Base-by-base conservation (phyloP, 768 basidiomycete genomes). In the Lactifluus pinguis region DNA sequence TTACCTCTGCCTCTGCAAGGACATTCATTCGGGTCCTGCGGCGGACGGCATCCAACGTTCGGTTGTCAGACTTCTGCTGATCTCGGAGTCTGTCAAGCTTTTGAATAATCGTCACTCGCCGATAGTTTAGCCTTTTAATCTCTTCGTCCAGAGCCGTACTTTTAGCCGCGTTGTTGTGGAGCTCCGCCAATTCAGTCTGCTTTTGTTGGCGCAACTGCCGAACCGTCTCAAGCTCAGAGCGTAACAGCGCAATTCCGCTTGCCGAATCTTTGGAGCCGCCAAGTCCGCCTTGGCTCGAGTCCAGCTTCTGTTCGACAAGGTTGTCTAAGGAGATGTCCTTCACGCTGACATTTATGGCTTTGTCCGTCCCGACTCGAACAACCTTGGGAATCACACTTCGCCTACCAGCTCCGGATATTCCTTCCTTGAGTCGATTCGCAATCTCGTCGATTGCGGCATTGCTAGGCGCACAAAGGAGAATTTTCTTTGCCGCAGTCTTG, bases 391-490 rank as follows among this genome's bases (percentile, higher is more conserved):
- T 69, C n/a, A 80, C 72, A 10, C 78, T 73, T 52, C 74, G 74
- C 49, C 82, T 84, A 38, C 79, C 76, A 25, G 82, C 72, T 30
- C 80, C 78, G 57, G 83, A 78, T 49, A 85, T 82, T n/a, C 88
- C 85, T 54, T 89, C 85, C 69, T 88, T 91, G 51, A 99, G 75
- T 44, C 97, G 87, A 67, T 83, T 80, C 7, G 92, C 90, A 17
- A 99, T 86, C 75, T 99, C 97, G 69, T 99, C 95, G 44, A 99
- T 95, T 29, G 97, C 97, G 17, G 97, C 97, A 72, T 99, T 99
- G 74, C 92, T 95, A 2, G 97, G 97, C 0, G 97, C 97, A 69
- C 97, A 99, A 41, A 99, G 78, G 17, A 99, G 80, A 47, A 98
- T 77, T 69, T 88, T 89, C 61, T 87, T 84, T 14, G 79, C 75